Conservation (phyloP, 2,329 filamentous ascomycete species). For the Hypoxylon sp. region DNA sequence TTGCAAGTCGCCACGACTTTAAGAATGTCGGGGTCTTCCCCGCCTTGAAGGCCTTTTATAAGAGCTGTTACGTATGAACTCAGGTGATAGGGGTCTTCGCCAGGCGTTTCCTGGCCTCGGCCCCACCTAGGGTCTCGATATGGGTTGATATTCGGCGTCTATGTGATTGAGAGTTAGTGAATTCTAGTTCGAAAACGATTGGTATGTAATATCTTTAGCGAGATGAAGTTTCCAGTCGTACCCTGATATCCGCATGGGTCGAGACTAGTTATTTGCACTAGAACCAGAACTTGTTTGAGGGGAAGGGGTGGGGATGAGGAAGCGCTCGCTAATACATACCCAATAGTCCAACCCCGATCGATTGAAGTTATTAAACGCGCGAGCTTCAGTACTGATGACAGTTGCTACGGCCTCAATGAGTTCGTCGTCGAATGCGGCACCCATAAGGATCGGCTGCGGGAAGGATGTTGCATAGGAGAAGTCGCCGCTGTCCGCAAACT, state of each 20-base stretch:
- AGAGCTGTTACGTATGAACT: conserved; percentile 66
- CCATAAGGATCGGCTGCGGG: conserved; percentile 52
- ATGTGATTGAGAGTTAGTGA: background rate
- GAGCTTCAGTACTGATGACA: conserved; percentile 52
- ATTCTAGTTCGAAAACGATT: background rate
- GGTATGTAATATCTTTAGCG: background rate
- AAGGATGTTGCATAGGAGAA: conserved; percentile 55
- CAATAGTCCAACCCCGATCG: conserved; percentile 49
- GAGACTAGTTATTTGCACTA: background rate
- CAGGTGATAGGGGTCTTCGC: conserved; percentile 59
- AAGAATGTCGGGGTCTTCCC: conserved; percentile 46
- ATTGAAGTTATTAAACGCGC: conserved; percentile 54
- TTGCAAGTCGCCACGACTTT: conserved; percentile 70
- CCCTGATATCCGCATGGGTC: background rate
- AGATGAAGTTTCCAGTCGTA: background rate
- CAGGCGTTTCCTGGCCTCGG: conserved; percentile 50
- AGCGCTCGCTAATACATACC: conserved; percentile 22
- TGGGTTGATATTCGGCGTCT: conserved; percentile 50
- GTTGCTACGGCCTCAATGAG: conserved; percentile 52
- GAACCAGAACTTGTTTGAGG: background rate
- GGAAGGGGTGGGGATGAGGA: background rate
- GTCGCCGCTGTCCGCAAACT: conserved; percentile 45
- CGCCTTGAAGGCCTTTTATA: conserved; percentile 66
- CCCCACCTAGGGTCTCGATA: conserved; percentile 49
- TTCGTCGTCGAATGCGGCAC: conserved; percentile 53